Conservation (phyloP, 495 filamentous ascomycete genomes). For the Letharia columbiana region DNA sequence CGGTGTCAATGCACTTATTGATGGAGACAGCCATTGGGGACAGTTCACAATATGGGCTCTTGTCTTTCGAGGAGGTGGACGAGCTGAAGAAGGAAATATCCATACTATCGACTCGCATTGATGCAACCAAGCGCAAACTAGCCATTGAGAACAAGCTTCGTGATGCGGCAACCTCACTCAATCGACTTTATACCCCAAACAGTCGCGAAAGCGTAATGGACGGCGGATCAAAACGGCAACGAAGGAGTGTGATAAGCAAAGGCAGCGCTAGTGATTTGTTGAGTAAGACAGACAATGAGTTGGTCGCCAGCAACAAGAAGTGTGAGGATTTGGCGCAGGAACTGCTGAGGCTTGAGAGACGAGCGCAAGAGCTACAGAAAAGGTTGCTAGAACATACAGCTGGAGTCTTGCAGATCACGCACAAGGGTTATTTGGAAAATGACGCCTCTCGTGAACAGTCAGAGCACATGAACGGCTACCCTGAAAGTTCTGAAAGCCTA, state of each 20-base stretch:
- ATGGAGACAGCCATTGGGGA: conserved; percentile 90
- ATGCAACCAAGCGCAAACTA: conserved; percentile 69
- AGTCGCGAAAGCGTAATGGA: conserved; percentile 34
- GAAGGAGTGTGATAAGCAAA: conserved; percentile 46
- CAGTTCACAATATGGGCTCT: conserved; percentile 70
- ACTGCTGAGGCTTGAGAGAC: conserved; percentile 65
- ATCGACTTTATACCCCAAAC: conserved; percentile 59
- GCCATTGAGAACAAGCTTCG: conserved; percentile 88
- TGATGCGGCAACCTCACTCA: conserved; percentile 82
- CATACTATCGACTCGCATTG: conserved; percentile 62
- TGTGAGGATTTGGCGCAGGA: conserved; percentile 79
- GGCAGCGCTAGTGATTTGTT: conserved; percentile 32
- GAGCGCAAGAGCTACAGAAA: conserved; percentile 59
- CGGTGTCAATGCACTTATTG: conserved; percentile 69
- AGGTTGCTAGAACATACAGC: conserved; percentile 83
- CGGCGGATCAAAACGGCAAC: conserved; percentile 30
- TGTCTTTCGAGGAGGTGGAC: conserved; percentile 87
- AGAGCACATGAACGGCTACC: conserved; percentile 45
- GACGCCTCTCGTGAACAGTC: conserved; percentile 53
- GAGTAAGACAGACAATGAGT: conserved; percentile 64
- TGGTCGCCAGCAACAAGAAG: conserved; percentile 62
- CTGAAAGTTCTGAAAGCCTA: conserved; percentile 37
- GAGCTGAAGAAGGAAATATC: conserved; percentile 76
- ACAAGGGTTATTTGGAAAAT: conserved; percentile 51
- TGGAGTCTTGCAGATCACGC: conserved; percentile 80